Conservation (phyloP, 306 rosid genomes). For the Glycine latifolia region DNA sequence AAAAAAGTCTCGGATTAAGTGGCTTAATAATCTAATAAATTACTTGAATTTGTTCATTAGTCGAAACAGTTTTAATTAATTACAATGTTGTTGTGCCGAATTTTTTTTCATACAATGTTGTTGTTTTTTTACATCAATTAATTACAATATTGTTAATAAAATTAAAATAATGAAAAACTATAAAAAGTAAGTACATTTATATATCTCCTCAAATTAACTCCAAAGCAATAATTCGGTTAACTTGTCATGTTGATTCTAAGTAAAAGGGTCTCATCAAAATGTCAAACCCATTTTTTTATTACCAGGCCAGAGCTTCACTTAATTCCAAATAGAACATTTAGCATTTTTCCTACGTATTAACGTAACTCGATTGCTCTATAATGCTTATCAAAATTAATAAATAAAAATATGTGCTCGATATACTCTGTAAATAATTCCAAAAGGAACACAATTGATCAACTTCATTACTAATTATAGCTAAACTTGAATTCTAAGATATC, state of each 20-base stretch:
- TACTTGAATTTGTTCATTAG: too few species aligned
- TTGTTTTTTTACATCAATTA: too few species aligned
- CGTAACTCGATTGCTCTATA: background rate
- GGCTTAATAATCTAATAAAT: too few species aligned
- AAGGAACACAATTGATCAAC: background rate
- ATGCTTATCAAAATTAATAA: background rate
- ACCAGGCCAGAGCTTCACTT: background rate
- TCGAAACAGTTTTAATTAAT: too few species aligned
- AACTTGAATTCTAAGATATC: conserved; percentile 1
- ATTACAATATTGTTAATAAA: too few species aligned
- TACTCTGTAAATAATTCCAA: background rate
- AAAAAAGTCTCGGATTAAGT: too few species aligned
- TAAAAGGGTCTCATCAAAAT: background rate
- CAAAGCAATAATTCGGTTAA: background rate
- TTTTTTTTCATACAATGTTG: too few species aligned
- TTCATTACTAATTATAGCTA: conserved; percentile 11
- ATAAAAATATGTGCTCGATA: background rate
- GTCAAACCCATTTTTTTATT: background rate
- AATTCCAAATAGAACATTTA: background rate
- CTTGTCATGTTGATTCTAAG: background rate
- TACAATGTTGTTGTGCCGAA: too few species aligned
- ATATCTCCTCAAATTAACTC: too few species aligned
- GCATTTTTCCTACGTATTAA: background rate
- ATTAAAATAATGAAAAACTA: too few species aligned
- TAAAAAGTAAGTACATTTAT: too few species aligned